phyloP scores from a whole-genome alignment of 371 early-diverging fungal species.

The Saksenaea vasiformis region DNA sequence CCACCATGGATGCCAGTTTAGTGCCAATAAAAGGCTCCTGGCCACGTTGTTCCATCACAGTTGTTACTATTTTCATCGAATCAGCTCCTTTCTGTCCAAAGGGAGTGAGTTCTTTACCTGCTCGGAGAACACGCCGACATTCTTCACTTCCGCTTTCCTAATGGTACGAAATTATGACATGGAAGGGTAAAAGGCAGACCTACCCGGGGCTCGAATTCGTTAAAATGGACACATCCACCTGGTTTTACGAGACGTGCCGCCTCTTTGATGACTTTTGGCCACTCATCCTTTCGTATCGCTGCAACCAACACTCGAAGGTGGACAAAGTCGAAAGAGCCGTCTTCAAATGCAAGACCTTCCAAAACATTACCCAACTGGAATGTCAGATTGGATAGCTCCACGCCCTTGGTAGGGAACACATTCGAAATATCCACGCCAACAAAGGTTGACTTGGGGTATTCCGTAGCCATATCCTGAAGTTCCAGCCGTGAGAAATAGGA shows the following conservation, averaged over 20 bases:
- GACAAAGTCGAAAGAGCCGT: constrained; percentile 2
- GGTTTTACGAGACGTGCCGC: background rate
- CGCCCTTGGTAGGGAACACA: constrained; percentile 1
- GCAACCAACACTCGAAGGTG: background rate
- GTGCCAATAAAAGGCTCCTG: constrained; percentile 39
- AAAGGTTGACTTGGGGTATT: constrained; percentile 40
- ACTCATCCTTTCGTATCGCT: background rate
- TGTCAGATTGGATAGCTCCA: background rate
- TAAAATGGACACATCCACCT: background rate
- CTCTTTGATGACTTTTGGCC: background rate
- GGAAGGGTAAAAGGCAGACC: background rate
- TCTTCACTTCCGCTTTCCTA: constrained; percentile 5
- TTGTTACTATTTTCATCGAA: background rate
- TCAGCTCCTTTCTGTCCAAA: background rate
- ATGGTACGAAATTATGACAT: background rate
- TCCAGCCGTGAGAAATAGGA: background rate
- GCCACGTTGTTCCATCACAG: constrained; percentile 26
- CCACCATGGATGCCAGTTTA: constrained; percentile 21
- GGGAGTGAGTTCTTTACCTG: background rate
- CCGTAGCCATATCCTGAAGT: constrained; percentile 49
- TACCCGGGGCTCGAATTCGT: background rate
- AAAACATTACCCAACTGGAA: constrained; percentile 3
- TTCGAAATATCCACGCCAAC: constrained; percentile 34
- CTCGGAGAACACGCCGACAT: background rate
- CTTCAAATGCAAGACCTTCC: constrained; percentile 6